phyloP scores from a whole-genome alignment of 495 filamentous ascomycete genomes.

The Penicillium subrubescens region DNA sequence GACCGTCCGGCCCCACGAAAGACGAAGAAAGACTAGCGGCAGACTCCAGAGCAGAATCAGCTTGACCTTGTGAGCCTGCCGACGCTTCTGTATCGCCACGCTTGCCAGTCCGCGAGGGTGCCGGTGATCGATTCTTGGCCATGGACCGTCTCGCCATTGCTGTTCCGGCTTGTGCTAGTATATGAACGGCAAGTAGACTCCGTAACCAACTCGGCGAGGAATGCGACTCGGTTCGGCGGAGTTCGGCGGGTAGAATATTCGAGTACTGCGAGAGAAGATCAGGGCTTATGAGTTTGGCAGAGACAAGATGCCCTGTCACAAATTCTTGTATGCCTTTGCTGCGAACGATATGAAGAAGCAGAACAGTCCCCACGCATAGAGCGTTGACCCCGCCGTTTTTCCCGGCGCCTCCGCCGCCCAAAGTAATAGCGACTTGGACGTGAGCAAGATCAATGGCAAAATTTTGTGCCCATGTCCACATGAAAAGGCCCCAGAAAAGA shows the following conservation, averaged over 20 bases:
- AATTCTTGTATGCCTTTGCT: slow-evolving; percentile 59
- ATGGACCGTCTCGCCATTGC: slow-evolving; percentile 57
- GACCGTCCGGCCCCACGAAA: slow-evolving; percentile 51
- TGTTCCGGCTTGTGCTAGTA: slow-evolving; percentile 74
- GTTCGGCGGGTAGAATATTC: slow-evolving; percentile 45
- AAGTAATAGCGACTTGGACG: slow-evolving; percentile 89
- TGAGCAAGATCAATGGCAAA: slow-evolving; percentile 93
- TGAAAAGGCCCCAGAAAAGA: slow-evolving; percentile 77
- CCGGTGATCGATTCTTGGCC: slow-evolving; percentile 51
- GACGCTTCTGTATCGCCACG: slow-evolving; percentile 61
- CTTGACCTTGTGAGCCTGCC: slow-evolving; percentile 48
- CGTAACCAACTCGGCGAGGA: slow-evolving; percentile 61
- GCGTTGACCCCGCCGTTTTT: slow-evolving; percentile 72
- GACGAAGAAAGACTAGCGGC: slow-evolving; percentile 50
- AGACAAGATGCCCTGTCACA: slow-evolving; percentile 47
- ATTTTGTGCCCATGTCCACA: slow-evolving; percentile 86
- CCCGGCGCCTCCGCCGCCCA: slow-evolving; percentile 81
- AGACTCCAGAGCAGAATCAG: slow-evolving; percentile 48
- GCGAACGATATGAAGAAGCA: slow-evolving; percentile 65
- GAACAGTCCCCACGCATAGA: slow-evolving; percentile 79
- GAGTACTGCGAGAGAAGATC: slow-evolving; percentile 49
- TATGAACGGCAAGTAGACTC: slow-evolving; percentile 77
- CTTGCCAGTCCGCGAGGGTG: slow-evolving; percentile 46
- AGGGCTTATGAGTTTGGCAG: slow-evolving; percentile 48
- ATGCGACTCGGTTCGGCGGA: slow-evolving; percentile 44